phyloP scores from a whole-genome alignment of 2,329 filamentous ascomycete species.

The Exophiala sideris region DNA sequence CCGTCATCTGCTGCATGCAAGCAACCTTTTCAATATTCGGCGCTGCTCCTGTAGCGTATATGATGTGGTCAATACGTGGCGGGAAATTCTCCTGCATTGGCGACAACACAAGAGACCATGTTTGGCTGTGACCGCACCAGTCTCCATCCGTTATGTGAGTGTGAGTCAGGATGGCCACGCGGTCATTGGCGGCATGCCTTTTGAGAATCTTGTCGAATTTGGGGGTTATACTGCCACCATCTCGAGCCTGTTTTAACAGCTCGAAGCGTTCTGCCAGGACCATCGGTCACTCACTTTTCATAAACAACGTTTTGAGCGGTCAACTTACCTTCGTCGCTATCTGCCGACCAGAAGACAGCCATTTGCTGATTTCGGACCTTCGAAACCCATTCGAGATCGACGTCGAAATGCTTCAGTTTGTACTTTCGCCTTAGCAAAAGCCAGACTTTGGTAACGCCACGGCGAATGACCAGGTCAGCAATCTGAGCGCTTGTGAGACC shows the following conservation, averaged over 20 bases:
- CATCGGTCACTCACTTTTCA: background rate
- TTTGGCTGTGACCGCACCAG: conserved; percentile 34
- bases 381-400: conserved; percentile 73
- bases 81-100: conserved; percentile 55
- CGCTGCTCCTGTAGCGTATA: conserved; percentile 71
- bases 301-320: conserved; percentile 28
- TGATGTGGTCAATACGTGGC: conserved; percentile 61
- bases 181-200: conserved; percentile 52
- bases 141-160: conserved; percentile 57
- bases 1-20: conserved; percentile 58
- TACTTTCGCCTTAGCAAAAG: conserved; percentile 61
- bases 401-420: conserved; percentile 71
- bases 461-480: conserved; percentile 61
- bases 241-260: conserved; percentile 63
- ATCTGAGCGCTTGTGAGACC: conserved; percentile 75
- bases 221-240: conserved; percentile 74
- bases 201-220: conserved; percentile 65
- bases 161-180: conserved; percentile 55
- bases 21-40: conserved; percentile 61
- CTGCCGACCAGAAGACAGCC: conserved; percentile 72
- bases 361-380: conserved; percentile 78
- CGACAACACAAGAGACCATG: conserved; percentile 45
- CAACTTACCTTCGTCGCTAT: conserved; percentile 54
- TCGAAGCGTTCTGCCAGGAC: conserved; percentile 56
- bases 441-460: conserved; percentile 65